These are phyloP conservation scores for Borealophlyctis nickersoniae DNA, from an alignment of 192 early-diverging fungal species.

Conservation along the genomic window DNA sequence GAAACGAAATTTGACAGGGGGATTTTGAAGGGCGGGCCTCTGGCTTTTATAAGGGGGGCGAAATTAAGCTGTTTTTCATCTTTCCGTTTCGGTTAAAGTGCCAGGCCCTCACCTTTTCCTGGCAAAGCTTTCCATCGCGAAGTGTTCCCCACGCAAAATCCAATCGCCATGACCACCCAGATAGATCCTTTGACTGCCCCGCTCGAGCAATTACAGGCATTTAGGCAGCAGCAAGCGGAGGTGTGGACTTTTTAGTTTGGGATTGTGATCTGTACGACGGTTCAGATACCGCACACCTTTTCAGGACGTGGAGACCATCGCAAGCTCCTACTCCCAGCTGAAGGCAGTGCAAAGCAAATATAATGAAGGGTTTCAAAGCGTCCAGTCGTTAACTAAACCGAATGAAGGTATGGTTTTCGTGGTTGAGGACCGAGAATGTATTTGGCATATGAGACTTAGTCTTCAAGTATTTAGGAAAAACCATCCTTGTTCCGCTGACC, in stretches of 20 bases:
- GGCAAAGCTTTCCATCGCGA: no score
- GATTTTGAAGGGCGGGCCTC: no score
- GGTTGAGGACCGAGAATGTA: not conserved
- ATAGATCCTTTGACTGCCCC: constrained; percentile 6
- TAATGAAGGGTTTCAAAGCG: constrained; percentile 74
- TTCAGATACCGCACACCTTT: not conserved
- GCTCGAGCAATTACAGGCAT: not conserved
- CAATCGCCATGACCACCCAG: not conserved
- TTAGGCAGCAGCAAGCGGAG: not conserved
- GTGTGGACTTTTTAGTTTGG: not conserved
- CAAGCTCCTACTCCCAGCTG: constrained; percentile 78
- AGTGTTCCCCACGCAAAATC: no score
- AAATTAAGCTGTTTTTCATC: no score
- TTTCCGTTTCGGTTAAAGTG: no score
- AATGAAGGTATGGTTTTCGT: constrained; percentile 36
- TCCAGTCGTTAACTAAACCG: constrained; percentile 54
- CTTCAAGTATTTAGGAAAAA: constrained; percentile 41
- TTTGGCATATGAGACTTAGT: not conserved
- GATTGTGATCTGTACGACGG: not conserved
- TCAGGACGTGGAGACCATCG: constrained; percentile 84
- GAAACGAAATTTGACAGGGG: no score
- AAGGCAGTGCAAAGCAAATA: constrained; percentile 86
- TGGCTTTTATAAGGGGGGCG: no score
- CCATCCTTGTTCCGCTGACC: constrained; percentile 75
- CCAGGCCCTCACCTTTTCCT: no score